Percentiles rank a stretch among this genome's conserved stretches.
These are phyloP conservation scores for Akanthomyces uredinophilus DNA, from an alignment of 2,329 filamentous ascomycete species.

Conservation along the genomic window DNA sequence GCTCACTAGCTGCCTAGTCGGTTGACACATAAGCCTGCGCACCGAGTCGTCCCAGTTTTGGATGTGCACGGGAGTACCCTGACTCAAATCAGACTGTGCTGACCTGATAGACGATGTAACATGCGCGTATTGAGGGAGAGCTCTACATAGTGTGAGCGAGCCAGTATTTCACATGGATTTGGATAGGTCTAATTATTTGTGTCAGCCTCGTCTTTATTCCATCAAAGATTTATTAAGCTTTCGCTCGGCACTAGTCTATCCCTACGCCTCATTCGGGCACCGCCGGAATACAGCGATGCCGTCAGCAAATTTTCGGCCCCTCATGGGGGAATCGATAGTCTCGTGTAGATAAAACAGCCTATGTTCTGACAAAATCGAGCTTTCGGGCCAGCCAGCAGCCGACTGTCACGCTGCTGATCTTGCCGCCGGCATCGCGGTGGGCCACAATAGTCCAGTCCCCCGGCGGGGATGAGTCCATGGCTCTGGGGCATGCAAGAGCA, in stretches of 20 bases:
- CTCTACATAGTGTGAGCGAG: background rate
- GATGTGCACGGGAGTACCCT: background rate
- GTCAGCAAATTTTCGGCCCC: background rate
- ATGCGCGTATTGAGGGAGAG: background rate
- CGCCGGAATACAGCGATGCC: background rate
- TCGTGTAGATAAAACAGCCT: too few species aligned
- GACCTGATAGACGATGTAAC: background rate
- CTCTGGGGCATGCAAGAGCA: conserved; percentile 32
- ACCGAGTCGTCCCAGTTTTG: background rate
- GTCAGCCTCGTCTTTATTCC: background rate
- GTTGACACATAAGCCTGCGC: background rate
- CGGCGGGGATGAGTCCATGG: conserved; percentile 36
- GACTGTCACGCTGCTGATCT: conserved; percentile 26
- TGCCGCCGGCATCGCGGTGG: conserved; percentile 21
- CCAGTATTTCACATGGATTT: background rate
- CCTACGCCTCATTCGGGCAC: background rate
- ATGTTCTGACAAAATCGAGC: conserved; percentile 10
- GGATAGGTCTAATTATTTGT: background rate
- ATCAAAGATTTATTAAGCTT: background rate
- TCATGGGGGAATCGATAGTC: background rate
- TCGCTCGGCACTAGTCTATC: background rate
- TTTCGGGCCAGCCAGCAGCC: conserved; percentile 37
- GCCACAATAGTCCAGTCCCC: conserved; percentile 40
- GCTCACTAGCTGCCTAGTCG: too few species aligned
- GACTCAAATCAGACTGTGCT: background rate